Base-by-base conservation (phyloP, 768 basidiomycete species). In the Phaffia tasmanica region DNA sequence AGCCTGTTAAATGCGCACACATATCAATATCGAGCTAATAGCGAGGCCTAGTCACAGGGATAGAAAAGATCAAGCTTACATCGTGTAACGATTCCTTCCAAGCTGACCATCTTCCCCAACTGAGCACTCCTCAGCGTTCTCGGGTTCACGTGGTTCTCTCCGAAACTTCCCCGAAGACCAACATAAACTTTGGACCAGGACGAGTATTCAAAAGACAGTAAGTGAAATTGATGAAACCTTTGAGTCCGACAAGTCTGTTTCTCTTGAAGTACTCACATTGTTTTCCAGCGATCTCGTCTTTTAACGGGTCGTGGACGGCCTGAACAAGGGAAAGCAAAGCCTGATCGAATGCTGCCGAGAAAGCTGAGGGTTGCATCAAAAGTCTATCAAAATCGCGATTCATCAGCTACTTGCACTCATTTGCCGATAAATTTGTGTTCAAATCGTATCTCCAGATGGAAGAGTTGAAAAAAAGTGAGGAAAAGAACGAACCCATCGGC, bases 41-140 rank as follows among this genome's bases (percentile, higher is more conserved):
- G 48, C 0, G n/a, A 54, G 16, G 30, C 30, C 18, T 21, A 48
- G 9, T 27, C 18, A 50, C 6, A n/a, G 61, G 50, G 51, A 46
- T 6, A 29, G 32, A n/a, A 21, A 27, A 60, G 56, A 21, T 15
- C 23, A 8, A 21, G 27, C 78, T 68, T 60, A 79, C 95, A 99
- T 66, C 95, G 84, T 3, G 94, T 98, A 70, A 99, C 91, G 75
- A 99, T 99, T 49, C 94, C 95, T 79, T 99, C 95, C 46, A 99
- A 76, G 46, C 88, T 92, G 74, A 98, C 89, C 91, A 98, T 91
- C 77, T 87, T 91, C 58, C 91, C 89, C 23, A 99, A 83, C 76
- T 98, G 87, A 69, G 83, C 81, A 35, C 91, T 87, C 65, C 85
- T 83, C 60, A 99, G 82, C 21, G 91, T 91, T 9, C 95, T 82